Base-by-base conservation (phyloP, 352 stramenopile species). In the Pythium rishiriense region DNA sequence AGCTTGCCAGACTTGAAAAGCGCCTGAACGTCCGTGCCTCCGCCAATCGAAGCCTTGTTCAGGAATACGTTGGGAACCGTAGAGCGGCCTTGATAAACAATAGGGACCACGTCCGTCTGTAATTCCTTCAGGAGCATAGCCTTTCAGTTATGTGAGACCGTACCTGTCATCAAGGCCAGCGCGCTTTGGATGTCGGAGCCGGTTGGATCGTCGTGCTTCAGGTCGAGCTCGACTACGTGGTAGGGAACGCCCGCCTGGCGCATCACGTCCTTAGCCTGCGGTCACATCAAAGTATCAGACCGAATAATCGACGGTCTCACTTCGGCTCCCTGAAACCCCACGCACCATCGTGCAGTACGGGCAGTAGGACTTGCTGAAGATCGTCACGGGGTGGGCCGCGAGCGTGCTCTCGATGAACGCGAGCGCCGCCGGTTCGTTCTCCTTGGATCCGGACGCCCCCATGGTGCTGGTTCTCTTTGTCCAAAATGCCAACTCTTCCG, bases 1-100 rank as follows among this genome's bases (percentile, higher is more conserved):
- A 99, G 74, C 46, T 96, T 90, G 68, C 96, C 95, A 22, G 73
- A 89, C 37, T 82, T 70, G 48, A 88, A 86, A 15, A 97, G 83
- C 31, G 72, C 76, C 58, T 98, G 81, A n/a, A 93, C 93, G 63
- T 98, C 93, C 57, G 97, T 94, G 63, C 97, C 97, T 22, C 97
- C 97, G 51, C 97, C 97, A 47, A 98, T 81, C 42, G 93, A 94
- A 45, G 94, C 75, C 61, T 94, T 93, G 58, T 93, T 93, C 46
- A 99, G 84, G 75, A 99, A 99, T 24, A 99, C 94, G 69, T 99
- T 98, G 3, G 97, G 96, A 43, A 99, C 96, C 6, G 93, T 98
- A 49, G 83, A 77, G 52, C 97, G 91, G 55, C 92, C 94, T 75
- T n/a, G n/a, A n/a, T n/a, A n/a, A 80, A 87, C 21, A 17, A 47